Percentiles rank a stretch among this genome's conserved stretches.
Conservation (phyloP, 345 rosid genomes). For the Streptanthus diversifolius region DNA sequence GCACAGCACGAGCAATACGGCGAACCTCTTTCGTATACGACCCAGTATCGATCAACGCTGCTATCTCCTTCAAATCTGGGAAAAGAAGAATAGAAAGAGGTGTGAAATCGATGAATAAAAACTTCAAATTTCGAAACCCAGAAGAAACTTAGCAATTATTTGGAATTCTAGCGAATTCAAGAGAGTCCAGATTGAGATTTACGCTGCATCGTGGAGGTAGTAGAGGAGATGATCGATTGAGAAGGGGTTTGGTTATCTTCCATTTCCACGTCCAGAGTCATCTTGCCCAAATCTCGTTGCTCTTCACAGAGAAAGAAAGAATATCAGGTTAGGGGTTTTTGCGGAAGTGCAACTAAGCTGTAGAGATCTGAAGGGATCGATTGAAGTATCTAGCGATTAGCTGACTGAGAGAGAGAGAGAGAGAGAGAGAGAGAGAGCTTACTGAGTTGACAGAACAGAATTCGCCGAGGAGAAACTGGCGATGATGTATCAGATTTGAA, state of each 20-base stretch:
- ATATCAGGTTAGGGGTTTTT: conserved; percentile 16
- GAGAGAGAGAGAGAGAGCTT: not conserved
- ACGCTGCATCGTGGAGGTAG: conserved; percentile 62
- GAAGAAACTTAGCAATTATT: not conserved
- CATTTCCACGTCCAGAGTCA: conserved; percentile 89
- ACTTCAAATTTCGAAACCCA: not conserved
- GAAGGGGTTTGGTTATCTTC: conserved; percentile 65
- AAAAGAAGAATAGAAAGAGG: not conserved
- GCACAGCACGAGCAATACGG: conserved; percentile 64
- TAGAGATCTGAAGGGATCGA: not conserved
- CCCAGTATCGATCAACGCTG: conserved; percentile 62
- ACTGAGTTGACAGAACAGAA: not conserved
- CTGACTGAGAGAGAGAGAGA: not conserved
- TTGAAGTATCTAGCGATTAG: not conserved
- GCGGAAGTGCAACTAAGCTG: not conserved
- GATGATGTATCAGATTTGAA: conserved; percentile 14
- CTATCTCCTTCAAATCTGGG: conserved; percentile 73
- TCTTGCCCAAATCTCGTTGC: conserved; percentile 27
- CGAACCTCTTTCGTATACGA: conserved; percentile 69
- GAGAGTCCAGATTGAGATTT: not conserved
- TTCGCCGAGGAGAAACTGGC: not conserved
- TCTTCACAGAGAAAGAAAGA: not conserved
- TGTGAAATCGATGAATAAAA: not conserved
- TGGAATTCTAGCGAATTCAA: not conserved
- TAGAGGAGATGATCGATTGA: conserved; percentile 43